Base-by-base conservation (phyloP, 441 rosid genomes). In the Biscutella laevigata region DNA sequence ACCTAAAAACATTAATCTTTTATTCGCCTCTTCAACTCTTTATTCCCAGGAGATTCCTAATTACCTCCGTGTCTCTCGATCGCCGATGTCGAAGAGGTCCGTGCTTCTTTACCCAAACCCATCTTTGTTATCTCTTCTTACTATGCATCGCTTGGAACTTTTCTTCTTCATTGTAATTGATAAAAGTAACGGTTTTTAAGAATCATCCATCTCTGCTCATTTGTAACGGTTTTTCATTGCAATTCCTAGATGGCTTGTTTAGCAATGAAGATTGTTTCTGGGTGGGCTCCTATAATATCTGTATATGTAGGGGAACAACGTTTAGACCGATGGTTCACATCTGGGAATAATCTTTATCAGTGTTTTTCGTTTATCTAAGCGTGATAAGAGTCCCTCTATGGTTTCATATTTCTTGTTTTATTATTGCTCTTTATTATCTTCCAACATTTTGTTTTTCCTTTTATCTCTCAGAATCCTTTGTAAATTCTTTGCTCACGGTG, bases 401-500 rank as follows among this genome's bases (percentile, higher is more conserved):
- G 40, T 37, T 49, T 48, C 57, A 37, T 38, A 54, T 27, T 54
- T 8, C 19, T 42, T 33, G 41, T 13, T 34, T 42, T 7, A 2
- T 30, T 34, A 6, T 13, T 7, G 12, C 21, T 35, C 16, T 6
- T 52, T 36, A 5, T 12, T 11, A 9, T 32, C 32, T 37, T 30
- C 11, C 55, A 26, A 40, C 29, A 17, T 7, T 33, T 26, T 48
- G 29, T 32, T 7, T 5, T 7, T 39, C n/a, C 25, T 4, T 20
- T 7, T 8, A 2, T 17, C 21, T 62, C 47, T 29, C 67, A 92
- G 99, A 77, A 70, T 80, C 42, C 79, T 84, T 19, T 92, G 99
- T 69, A 88, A 92, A 72, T 92, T 83, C 70, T 88, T 83, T 71
- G 92, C 88, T 28, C 95, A 82, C 40, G 95, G 97, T 54, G 88